Base-by-base conservation (phyloP, 2,329 filamentous ascomycete genomes). In the Penicillium sp. region DNA sequence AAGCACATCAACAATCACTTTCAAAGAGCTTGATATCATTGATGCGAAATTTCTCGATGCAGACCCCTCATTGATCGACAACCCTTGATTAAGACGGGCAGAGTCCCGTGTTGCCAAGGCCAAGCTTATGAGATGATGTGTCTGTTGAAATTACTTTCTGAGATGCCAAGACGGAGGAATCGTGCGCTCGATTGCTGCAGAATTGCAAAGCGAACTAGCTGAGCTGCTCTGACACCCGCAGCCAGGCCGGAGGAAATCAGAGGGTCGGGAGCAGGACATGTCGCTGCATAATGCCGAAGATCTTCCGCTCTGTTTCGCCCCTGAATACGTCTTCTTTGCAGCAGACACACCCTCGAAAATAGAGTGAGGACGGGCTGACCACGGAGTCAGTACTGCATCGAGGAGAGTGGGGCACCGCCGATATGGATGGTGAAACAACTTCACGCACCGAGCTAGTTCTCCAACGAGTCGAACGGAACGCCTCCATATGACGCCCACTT, bases 141-240 rank as follows among this genome's bases (percentile, higher is more conserved):
- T 35, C 9, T 31, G 27, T 7, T 16, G 18, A 2, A 4, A 19
- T 19, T 10, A 31, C 31, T 31, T 31, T 2, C 31, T 31, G 31
- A 7, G 37, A 31, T 31, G 65, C 58, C 65, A 64, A 63, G 61
- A 57, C 61, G 64, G 65, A 58, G 36, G 41, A 66, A 66, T 60
- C 19, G 18, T n/a, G 3, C 14, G 39, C 22, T 56, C 18, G 27
- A 46, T 37, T 11, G n/a, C 18, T 18, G 22, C n/a, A 31, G 24
- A 31, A 44, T 19, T 22, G 35, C 43, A 55, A 40, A 35, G 31
- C 36, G 27, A 35, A 35, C 35, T 19, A 37, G 33, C 49, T 35
- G 27, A 11, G 24, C 14, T 47, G 14, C 24, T 27, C 24, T 31
- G 24, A 47, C 31, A 18, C 16, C 44, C 7, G 44, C 24, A 16